phyloP scores from a whole-genome alignment of 768 basidiomycete genomes.

The Suillus hirtellus region DNA sequence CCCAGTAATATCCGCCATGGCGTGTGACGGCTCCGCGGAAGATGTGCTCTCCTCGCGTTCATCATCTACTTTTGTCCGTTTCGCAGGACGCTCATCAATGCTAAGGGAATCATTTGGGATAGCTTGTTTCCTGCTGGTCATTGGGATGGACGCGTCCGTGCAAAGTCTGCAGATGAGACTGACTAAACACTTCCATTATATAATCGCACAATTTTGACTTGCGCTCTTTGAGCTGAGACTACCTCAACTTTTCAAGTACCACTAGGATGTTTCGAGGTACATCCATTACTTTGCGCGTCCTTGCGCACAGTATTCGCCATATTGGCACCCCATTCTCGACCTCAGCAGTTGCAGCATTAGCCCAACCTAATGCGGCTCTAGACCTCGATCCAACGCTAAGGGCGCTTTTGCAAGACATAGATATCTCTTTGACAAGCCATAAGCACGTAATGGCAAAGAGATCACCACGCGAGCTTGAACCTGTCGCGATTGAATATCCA shows the following conservation, averaged over 20 bases:
- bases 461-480: slow-evolving; percentile 55
- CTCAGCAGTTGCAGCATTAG: slow-evolving; percentile 27
- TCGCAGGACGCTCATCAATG: slow-evolving; percentile 29
- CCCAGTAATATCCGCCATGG: slow-evolving; percentile 6
- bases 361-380: slow-evolving; percentile 58
- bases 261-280: slow-evolving; percentile 25
- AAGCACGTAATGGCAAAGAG: slow-evolving; percentile 35
- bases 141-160: slow-evolving; percentile 4
- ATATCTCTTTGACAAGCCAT: slow-evolving; percentile 53
- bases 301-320: slow-evolving; percentile 26
- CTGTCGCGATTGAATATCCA: slow-evolving; percentile 40
- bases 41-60: slow-evolving; percentile 2
- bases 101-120: neutral
- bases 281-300: slow-evolving; percentile 26
- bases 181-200: slow-evolving; percentile 10
- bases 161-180: neutral
- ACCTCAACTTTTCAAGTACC: neutral
- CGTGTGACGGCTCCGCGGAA: slow-evolving; percentile 18
- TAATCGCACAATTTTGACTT: slow-evolving; percentile 18
- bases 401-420: slow-evolving; percentile 63
- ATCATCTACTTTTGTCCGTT: slow-evolving; percentile 29
- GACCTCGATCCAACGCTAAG: slow-evolving; percentile 67
- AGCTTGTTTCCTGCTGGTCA: slow-evolving; percentile 6
- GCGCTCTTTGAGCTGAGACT: neutral
- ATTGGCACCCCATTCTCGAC: slow-evolving; percentile 32